Conservation (phyloP, 805 yeast species). For the Hanseniaspora vineae region DNA sequence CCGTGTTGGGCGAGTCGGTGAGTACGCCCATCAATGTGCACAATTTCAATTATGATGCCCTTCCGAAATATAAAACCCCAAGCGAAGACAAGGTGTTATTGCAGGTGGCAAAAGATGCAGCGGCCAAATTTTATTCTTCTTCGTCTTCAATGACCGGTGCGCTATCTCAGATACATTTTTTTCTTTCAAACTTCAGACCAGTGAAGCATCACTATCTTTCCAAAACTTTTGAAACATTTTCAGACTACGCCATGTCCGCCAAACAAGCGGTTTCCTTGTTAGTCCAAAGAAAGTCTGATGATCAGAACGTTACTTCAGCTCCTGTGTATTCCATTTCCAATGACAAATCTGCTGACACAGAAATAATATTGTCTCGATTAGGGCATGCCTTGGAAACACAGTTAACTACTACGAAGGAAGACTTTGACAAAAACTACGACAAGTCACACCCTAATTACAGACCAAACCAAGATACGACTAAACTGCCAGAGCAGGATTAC, state of each 20-base stretch:
- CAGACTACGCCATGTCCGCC: slow-evolving; percentile 32
- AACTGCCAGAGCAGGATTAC: slow-evolving; percentile 16
- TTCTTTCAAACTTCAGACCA: slow-evolving; percentile 49
- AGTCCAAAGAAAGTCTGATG: slow-evolving; percentile 29
- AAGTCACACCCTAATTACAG: slow-evolving; percentile 3
- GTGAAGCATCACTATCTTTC: slow-evolving; percentile 35
- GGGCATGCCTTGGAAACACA: slow-evolving; percentile 74
- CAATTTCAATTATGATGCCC: slow-evolving; percentile 49
- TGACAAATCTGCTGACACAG: slow-evolving; percentile 56
- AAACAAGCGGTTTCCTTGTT: slow-evolving; percentile 44
- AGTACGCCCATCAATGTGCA: slow-evolving; percentile 46
- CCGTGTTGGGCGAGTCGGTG: slow-evolving; percentile 53
- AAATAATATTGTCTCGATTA: slow-evolving; percentile 53
- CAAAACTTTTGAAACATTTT: slow-evolving; percentile 26
- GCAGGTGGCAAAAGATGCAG: slow-evolving; percentile 28
- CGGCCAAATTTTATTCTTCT: slow-evolving; percentile 47
- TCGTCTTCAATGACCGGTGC: slow-evolving; percentile 80
- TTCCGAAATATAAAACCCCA: slow-evolving; percentile 50
- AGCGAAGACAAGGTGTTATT: slow-evolving; percentile 47
- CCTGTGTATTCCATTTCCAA: slow-evolving; percentile 46
- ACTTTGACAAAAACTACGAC: slow-evolving; percentile 30
- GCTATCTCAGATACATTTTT: slow-evolving; percentile 59
- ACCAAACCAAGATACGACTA: slow-evolving; percentile 4
- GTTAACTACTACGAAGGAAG: slow-evolving; percentile 46
- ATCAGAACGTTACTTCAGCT: background rate